phyloP scores from a whole-genome alignment of 805 yeast genomes.

The Groenewaldozyma salmanticensis region DNA sequence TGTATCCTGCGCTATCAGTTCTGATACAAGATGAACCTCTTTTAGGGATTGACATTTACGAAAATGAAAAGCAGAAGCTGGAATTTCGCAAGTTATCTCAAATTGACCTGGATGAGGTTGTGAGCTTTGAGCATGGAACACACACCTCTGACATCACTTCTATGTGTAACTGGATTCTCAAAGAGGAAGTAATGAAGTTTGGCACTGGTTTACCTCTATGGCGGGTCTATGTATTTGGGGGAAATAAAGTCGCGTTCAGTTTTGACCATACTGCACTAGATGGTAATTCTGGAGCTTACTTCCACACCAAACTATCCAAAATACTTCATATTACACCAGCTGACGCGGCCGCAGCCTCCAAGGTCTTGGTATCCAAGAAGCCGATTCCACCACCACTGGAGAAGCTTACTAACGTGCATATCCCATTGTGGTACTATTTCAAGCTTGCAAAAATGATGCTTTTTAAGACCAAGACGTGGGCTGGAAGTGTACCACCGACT shows the following conservation, averaged over 20 bases:
- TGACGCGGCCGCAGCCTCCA: neutral
- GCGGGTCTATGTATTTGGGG: constrained; percentile 13
- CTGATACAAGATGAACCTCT: constrained; percentile 7
- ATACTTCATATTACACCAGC: neutral
- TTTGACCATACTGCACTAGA: constrained; percentile 19
- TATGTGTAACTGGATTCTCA: constrained; percentile 3
- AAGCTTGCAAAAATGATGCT: too few species aligned
- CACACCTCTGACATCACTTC: neutral
- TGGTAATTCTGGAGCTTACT: constrained; percentile 18
- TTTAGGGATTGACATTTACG: constrained; percentile 5
- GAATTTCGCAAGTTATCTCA: constrained; percentile 1
- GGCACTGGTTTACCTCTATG: constrained; percentile 12
- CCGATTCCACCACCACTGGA: constrained; percentile 5
- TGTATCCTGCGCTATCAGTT: constrained; percentile 9
- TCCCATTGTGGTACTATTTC: constrained; percentile 3
- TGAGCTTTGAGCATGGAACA: constrained; percentile 5
- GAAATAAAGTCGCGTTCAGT: constrained; percentile 10
- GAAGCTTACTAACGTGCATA: constrained; percentile 4
- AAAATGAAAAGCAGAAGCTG: neutral
- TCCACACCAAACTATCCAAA: constrained; percentile 10
- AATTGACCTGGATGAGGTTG: constrained; percentile 12
- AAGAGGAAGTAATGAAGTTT: constrained; percentile 2
- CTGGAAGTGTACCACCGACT: neutral
- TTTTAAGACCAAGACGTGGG: neutral
- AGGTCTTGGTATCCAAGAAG: neutral